These are phyloP conservation scores for Cynara cardunculus DNA, from an alignment of 129 eudicot species.

Conservation along the genomic window DNA sequence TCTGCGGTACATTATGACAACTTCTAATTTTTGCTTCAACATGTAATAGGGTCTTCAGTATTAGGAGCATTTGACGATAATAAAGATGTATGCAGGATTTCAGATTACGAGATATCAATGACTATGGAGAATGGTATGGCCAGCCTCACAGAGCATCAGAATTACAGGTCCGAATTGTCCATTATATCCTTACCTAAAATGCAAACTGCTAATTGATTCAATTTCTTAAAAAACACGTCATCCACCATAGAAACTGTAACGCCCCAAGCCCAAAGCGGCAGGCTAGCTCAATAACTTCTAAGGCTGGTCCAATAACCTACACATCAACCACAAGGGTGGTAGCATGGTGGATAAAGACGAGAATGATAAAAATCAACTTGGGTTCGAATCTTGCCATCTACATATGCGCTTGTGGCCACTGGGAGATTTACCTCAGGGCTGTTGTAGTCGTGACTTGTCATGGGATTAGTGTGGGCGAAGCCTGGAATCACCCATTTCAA, in stretches of 20 bases:
- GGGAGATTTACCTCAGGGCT: too few relatives aligned
- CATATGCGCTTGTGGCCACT: too few relatives aligned
- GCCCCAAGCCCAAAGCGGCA: too few relatives aligned
- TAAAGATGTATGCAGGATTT: constrained; percentile 63
- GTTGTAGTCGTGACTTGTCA: too few relatives aligned
- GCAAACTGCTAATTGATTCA: not conserved
- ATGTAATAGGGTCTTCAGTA: not conserved
- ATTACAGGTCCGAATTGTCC: constrained; percentile 63
- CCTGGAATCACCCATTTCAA: too few relatives aligned
- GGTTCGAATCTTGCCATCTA: too few relatives aligned
- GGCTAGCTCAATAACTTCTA: too few relatives aligned
- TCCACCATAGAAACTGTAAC: not conserved
- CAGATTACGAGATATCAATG: constrained; percentile 67
- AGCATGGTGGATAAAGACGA: too few relatives aligned
- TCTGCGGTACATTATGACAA: constrained; percentile 67
- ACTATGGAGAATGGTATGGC: constrained; percentile 97
- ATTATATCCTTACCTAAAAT: not conserved
- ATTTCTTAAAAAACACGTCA: not conserved
- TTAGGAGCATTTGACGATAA: not conserved
- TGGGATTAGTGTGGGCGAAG: too few relatives aligned
- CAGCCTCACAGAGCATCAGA: constrained; percentile 88
- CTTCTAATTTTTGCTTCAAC: not conserved
- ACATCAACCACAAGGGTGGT: too few relatives aligned
- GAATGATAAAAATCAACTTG: too few relatives aligned
- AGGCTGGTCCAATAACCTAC: not conserved